Conservation (phyloP, 345 rosid genomes). For the Brassica nigra region DNA sequence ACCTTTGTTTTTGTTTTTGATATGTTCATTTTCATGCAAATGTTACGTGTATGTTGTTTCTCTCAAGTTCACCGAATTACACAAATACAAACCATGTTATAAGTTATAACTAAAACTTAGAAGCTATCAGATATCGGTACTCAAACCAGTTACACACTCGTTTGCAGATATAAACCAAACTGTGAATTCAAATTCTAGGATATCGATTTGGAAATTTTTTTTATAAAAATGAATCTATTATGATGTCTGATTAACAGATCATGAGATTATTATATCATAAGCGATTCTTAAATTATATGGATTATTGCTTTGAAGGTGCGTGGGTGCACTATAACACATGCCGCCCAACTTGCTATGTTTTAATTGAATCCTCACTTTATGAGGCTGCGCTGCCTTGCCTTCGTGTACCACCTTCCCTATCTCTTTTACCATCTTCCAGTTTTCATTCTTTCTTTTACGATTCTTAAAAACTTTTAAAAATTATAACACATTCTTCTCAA, state of each 20-base stretch:
- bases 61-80: not conserved
- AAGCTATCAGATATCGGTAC: not conserved
- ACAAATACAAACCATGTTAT: not conserved
- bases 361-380: slow-evolving; percentile 2
- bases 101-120: not conserved
- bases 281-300: not conserved
- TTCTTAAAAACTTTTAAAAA: not conserved
- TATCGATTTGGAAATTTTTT: too few species aligned
- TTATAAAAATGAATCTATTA: too few species aligned
- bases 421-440: not conserved
- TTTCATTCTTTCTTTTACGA: not conserved
- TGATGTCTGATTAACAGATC: not conserved
- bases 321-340: not conserved
- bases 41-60: not conserved
- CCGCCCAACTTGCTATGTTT: slow-evolving; percentile 16
- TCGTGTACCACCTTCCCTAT: not conserved
- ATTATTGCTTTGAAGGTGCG: not conserved
- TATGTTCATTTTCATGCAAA: not conserved
- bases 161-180: not conserved
- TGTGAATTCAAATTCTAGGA: not conserved
- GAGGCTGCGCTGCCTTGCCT: slow-evolving; percentile 28
- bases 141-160: not conserved
- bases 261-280: not conserved
- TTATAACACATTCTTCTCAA: not conserved
- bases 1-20: not conserved